These are phyloP conservation scores for Gossypium anomalum DNA, from an alignment of 345 rosid genomes.

Conservation along the genomic window DNA sequence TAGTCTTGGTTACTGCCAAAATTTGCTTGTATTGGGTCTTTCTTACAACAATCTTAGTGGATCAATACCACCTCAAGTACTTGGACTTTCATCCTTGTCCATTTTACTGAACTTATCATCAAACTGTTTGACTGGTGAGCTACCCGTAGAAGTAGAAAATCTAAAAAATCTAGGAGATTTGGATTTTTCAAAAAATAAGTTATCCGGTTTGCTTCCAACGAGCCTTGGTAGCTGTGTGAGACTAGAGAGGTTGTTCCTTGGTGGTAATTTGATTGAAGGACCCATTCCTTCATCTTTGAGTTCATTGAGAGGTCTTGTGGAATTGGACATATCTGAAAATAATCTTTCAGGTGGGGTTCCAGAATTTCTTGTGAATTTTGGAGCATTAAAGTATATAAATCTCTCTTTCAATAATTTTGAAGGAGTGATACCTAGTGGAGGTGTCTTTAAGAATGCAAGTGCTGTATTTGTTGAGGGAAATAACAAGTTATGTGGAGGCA, in stretches of 20 bases:
- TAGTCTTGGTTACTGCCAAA: no score
- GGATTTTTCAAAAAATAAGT: background rate
- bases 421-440: constrained; percentile 33
- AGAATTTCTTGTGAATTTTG: background rate
- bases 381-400: constrained; percentile 8
- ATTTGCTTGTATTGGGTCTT: no score
- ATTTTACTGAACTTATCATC: fast-evolving
- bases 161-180: background rate
- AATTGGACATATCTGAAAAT: constrained; percentile 34
- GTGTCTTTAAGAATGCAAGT: constrained; percentile 32
- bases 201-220: constrained; percentile 19
- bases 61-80: no score
- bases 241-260: constrained; percentile 15
- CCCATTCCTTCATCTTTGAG: constrained; percentile 28
- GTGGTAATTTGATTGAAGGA: constrained; percentile 25
- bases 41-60: no score
- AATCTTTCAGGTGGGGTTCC: constrained; percentile 30
- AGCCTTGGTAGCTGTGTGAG: constrained; percentile 24
- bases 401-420: constrained; percentile 40
- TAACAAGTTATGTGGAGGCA: constrained; percentile 35
- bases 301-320: constrained; percentile 22
- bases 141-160: background rate
- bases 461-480: constrained; percentile 29
- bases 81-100: background rate
- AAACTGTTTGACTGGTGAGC: background rate